Base-by-base conservation (phyloP, 495 filamentous ascomycete genomes). In the Opeltia flavorubescens region DNA sequence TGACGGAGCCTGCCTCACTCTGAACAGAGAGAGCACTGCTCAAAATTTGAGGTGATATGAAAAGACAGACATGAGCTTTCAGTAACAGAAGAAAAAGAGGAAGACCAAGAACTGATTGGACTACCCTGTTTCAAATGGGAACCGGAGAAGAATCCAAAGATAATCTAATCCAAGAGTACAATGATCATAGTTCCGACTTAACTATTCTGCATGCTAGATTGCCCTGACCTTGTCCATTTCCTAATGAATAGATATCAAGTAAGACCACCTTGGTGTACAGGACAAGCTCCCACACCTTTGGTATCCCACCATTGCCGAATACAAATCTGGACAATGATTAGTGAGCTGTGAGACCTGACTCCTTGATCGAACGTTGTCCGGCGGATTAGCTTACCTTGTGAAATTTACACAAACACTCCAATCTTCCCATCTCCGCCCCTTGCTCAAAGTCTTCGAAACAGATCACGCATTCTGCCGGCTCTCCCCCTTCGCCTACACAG, bases 401-500 rank as follows among this genome's bases (percentile, higher is more conserved):
- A 61, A 95, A 98, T 47, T 89, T 83, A 63, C 91, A 98, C 49
- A 94, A 65, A 62, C 93, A 98, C 64, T 94, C 86, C 49, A 98
- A 65, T 45, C 89, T 68, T 5, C 80, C 86, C 75, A 96, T 80
- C 42, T 77, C 65, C 46, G 83, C 77, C 2, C 89, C 91, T 9
- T 80, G 82, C 54, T 84, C 82, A 59, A 94, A 96, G 55, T 98
- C 93, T 61, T 95, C 93, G 53, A 98, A 82, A 55, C 91, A 98
- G 47, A 98, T 95, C 2, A 86, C 82, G 59, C 91, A 98, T 62
- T 98, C 91, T 6, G 70, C 66, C 39, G 46, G 33, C 23, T 56
- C 48, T 21, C 59, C 58, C 6, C 74, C 78, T 44, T 81, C 76
- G 20, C 79, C 80, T 6, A 88, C 66, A 55, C 86, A 91, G 60